phyloP scores from a whole-genome alignment of 2,329 filamentous ascomycete species.

The Pseudovirgaria hyperparasitica region DNA sequence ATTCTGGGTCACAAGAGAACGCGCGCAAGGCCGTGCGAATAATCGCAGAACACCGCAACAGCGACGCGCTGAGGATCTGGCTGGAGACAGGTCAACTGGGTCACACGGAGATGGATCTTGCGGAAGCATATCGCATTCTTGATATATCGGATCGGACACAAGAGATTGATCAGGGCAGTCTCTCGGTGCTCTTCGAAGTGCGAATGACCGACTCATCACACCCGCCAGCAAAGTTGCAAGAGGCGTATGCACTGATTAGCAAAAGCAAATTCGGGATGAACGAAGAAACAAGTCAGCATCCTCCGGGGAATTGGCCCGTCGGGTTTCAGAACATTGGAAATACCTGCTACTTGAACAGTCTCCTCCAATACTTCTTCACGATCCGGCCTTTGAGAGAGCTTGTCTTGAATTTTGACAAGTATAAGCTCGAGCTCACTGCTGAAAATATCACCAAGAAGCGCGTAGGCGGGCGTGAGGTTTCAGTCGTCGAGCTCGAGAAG shows the following conservation, averaged over 20 bases:
- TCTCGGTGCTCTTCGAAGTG: slow-evolving; percentile 13
- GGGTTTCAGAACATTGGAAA: slow-evolving; percentile 91
- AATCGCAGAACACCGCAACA: slow-evolving; percentile 47
- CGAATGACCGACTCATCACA: slow-evolving; percentile 26
- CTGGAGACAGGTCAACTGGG: slow-evolving; percentile 38
- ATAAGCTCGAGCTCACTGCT: slow-evolving; percentile 55
- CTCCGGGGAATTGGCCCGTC: slow-evolving; percentile 52
- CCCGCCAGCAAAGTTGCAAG: slow-evolving; percentile 32
- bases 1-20: slow-evolving; percentile 20
- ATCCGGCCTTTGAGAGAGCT: slow-evolving; percentile 70
- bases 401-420: slow-evolving; percentile 61
- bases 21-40: slow-evolving; percentile 43
- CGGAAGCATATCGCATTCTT: slow-evolving; percentile 23
- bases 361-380: slow-evolving; percentile 91
- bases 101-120: slow-evolving; percentile 39
- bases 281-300: slow-evolving; percentile 9
- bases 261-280: slow-evolving; percentile 15
- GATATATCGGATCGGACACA: slow-evolving; percentile 39
- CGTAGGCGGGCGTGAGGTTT: slow-evolving; percentile 61
- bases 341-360: slow-evolving; percentile 94
- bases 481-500: slow-evolving; percentile 42
- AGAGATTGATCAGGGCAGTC: slow-evolving; percentile 34
- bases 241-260: slow-evolving; percentile 34
- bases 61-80: slow-evolving; percentile 39
- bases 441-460: slow-evolving; percentile 52